Percentiles rank a stretch among this genome's conserved stretches.
Conservation (phyloP, 305 asterid species). For the Fraxinus sp. region DNA sequence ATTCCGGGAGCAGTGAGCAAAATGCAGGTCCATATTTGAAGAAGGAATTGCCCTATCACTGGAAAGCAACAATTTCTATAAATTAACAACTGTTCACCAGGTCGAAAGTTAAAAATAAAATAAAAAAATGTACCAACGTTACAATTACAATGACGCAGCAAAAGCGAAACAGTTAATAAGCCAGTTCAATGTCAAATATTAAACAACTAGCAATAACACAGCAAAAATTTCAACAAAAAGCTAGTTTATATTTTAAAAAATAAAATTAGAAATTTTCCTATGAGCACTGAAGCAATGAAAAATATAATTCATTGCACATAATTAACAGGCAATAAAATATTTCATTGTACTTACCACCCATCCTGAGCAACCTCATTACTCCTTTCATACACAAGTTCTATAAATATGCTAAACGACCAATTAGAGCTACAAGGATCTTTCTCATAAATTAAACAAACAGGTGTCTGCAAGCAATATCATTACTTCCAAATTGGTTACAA, state of each 20-base stretch:
- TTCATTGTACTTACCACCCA: background rate
- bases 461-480: background rate
- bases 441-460: background rate
- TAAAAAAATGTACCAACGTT: background rate
- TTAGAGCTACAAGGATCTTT: background rate
- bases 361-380: conserved; percentile 9
- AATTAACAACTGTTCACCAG: background rate
- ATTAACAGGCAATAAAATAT: background rate
- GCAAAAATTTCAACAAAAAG: background rate
- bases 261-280: background rate
- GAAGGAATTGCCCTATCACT: conserved; percentile 90
- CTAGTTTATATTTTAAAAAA: background rate
- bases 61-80: conserved; percentile 24
- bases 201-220: background rate
- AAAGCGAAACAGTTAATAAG: background rate
- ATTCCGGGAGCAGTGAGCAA: conserved; percentile 91
- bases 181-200: conserved; percentile 9
- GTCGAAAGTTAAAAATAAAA: background rate
- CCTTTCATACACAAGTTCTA: conserved; percentile 1
- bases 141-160: conserved; percentile 5
- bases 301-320: background rate
- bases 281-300: background rate
- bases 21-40: conserved; percentile 83
- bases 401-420: background rate
- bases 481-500: background rate